Conservation (phyloP, 2,329 filamentous ascomycete genomes). For the Onygena corvina region DNA sequence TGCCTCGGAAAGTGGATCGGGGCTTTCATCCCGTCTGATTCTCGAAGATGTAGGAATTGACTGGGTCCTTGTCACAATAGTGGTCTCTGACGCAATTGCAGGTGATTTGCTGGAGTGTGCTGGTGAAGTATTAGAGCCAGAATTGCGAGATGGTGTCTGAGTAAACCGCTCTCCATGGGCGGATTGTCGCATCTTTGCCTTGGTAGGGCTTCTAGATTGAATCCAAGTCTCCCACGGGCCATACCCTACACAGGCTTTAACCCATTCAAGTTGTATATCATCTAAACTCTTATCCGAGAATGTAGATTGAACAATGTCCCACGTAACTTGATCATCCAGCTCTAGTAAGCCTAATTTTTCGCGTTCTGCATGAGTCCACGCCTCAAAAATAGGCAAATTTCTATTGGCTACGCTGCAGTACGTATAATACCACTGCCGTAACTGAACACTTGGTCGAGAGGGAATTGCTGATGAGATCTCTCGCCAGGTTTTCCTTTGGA, state of each 20-base stretch:
- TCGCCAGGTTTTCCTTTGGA: constrained; percentile 12
- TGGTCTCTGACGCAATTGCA: neutral
- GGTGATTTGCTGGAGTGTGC: neutral
- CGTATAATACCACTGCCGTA: constrained; percentile 15
- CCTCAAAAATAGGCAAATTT: neutral
- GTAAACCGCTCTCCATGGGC: neutral
- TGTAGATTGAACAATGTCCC: constrained; percentile 11
- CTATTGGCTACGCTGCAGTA: constrained; percentile 1
- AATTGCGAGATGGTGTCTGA: neutral
- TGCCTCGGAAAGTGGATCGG: constrained; percentile 16
- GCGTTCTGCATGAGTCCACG: constrained; percentile 6
- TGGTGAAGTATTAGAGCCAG: neutral
- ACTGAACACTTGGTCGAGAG: constrained; percentile 1
- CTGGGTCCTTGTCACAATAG: neutral
- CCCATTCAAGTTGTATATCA: constrained; percentile 14
- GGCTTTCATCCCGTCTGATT: constrained; percentile 9
- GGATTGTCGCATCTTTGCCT: neutral
- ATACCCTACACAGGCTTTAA: constrained; percentile 9
- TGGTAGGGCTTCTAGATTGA: constrained; percentile 3
- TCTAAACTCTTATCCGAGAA: constrained; percentile 10
- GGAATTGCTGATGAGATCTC: constrained; percentile 12
- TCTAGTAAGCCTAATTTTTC: constrained; percentile 4
- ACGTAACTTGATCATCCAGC: constrained; percentile 6
- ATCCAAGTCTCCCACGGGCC: neutral
- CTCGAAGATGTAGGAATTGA: neutral